Conservation (phyloP, 2,329 filamentous ascomycete species). For the Paecilomyces niveus region DNA sequence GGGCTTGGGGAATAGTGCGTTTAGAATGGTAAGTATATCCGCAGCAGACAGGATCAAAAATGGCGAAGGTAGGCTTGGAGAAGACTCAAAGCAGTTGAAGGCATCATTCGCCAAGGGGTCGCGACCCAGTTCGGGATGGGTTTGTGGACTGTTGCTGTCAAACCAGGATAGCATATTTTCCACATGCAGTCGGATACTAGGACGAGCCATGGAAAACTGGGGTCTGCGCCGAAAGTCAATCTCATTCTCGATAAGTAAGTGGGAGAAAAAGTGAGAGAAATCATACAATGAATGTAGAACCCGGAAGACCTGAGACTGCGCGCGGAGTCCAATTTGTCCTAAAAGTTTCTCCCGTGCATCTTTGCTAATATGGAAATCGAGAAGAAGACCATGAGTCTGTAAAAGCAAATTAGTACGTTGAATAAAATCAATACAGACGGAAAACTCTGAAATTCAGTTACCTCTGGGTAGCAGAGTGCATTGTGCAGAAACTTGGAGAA, state of each 20-base stretch:
- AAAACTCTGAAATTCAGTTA: slow-evolving; percentile 39
- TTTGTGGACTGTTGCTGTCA: slow-evolving; percentile 5
- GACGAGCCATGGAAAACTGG: slow-evolving; percentile 28
- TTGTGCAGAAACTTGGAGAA: slow-evolving; percentile 82
- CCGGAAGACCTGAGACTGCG: slow-evolving; percentile 72
- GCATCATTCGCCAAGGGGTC: slow-evolving; percentile 32
- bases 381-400: slow-evolving; percentile 58
- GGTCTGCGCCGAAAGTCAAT: slow-evolving; percentile 43
- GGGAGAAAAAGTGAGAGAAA: slow-evolving; percentile 5
- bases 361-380: slow-evolving; percentile 87
- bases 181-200: slow-evolving; percentile 26
- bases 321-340: slow-evolving; percentile 69
- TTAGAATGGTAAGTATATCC: slow-evolving; percentile 72
- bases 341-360: slow-evolving; percentile 73
- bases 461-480: slow-evolving; percentile 84
- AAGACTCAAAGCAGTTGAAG: slow-evolving; percentile 6
- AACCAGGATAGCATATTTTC: slow-evolving; percentile 32
- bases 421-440: slow-evolving; percentile 1
- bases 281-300: slow-evolving; percentile 63
- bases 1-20: slow-evolving; percentile 65
- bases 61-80: slow-evolving; percentile 34
- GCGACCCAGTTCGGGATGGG: not conserved
- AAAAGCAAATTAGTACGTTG: slow-evolving; percentile 24
- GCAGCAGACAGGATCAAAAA: slow-evolving; percentile 73
- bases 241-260: slow-evolving; percentile 2